Evolutionary conservation across 225 moss, liverwort and hornwort species (phyloP).

Genomic region (Pseudisothecium myosuroides): DNA sequence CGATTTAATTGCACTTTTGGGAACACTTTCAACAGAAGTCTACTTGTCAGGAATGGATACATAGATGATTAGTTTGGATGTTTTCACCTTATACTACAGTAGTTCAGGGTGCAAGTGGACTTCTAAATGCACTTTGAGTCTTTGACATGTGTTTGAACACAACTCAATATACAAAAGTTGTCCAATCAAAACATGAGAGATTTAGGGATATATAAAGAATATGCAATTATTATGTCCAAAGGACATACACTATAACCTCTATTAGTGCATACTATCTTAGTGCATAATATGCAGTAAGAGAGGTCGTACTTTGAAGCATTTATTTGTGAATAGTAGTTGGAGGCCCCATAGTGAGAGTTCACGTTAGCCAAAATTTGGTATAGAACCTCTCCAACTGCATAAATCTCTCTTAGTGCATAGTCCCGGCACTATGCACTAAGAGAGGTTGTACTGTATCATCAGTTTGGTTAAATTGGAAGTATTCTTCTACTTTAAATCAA

Average conservation of each 20-base stretch:
- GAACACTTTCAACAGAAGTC: background rate
- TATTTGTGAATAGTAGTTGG: too few species aligned
- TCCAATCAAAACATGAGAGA: too few species aligned
- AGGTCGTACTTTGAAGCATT: too few species aligned
- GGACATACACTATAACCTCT: too few species aligned
- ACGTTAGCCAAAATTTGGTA: too few species aligned
- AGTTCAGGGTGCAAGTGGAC: background rate
- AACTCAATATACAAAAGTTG: background rate
- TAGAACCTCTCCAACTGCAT: too few species aligned
- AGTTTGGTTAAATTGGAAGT: background rate
- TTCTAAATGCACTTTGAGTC: background rate
- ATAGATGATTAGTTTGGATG: accelerated
- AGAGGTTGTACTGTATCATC: too few species aligned
- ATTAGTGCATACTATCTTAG: too few species aligned
- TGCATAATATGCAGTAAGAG: too few species aligned
- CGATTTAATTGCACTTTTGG: accelerated
- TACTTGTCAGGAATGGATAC: background rate
- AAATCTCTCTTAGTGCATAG: too few species aligned
- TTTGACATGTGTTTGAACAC: background rate
- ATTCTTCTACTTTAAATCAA: accelerated
- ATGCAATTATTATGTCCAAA: background rate
- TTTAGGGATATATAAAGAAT: background rate
- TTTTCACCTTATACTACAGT: accelerated
- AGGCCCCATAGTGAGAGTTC: too few species aligned
- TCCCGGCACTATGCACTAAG: too few species aligned